phyloP scores from a whole-genome alignment of 352 stramenopile species.

The Phytophthora boehmeriae region DNA sequence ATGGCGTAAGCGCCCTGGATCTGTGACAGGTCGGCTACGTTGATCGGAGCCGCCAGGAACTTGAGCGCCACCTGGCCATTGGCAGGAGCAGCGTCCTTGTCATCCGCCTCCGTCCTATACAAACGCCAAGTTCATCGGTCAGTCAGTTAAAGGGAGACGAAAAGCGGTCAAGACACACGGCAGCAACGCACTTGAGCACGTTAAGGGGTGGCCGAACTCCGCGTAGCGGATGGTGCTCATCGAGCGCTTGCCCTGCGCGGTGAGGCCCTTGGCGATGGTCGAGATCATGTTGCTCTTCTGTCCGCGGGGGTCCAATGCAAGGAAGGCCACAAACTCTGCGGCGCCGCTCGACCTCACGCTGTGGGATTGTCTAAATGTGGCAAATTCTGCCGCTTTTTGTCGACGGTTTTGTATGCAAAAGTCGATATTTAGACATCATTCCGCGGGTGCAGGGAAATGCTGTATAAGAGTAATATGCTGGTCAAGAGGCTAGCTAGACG shows the following conservation, averaged over 20 bases:
- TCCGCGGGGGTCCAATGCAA: background rate
- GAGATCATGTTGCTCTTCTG: conserved; percentile 53
- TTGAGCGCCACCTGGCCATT: conserved; percentile 82
- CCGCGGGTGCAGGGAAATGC: conserved; percentile 19
- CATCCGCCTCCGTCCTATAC: conserved; percentile 67
- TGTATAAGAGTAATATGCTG: too few species aligned
- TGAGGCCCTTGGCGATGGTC: conserved; percentile 60
- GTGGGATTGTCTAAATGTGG: conserved; percentile 18
- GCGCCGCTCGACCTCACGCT: conserved; percentile 4
- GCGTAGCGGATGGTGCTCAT: conserved; percentile 82
- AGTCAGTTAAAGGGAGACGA: background rate
- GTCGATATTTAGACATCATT: conserved; percentile 22
- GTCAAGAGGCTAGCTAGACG: too few species aligned
- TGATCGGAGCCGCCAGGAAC: conserved; percentile 90
- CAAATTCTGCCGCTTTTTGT: background rate
- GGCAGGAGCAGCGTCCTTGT: conserved; percentile 55
- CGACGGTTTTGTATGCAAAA: conserved; percentile 2
- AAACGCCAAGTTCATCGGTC: conserved; percentile 4
- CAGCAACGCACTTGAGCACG: conserved; percentile 67
- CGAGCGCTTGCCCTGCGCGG: conserved; percentile 50
- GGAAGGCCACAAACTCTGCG: conserved; percentile 8
- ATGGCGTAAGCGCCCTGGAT: conserved; percentile 88
- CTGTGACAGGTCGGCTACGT: conserved; percentile 88
- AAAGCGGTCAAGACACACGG: background rate
- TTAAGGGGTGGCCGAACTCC: conserved; percentile 74